phyloP scores from a whole-genome alignment of 768 basidiomycete genomes.

The Leucocoprinus birnbaumii region DNA sequence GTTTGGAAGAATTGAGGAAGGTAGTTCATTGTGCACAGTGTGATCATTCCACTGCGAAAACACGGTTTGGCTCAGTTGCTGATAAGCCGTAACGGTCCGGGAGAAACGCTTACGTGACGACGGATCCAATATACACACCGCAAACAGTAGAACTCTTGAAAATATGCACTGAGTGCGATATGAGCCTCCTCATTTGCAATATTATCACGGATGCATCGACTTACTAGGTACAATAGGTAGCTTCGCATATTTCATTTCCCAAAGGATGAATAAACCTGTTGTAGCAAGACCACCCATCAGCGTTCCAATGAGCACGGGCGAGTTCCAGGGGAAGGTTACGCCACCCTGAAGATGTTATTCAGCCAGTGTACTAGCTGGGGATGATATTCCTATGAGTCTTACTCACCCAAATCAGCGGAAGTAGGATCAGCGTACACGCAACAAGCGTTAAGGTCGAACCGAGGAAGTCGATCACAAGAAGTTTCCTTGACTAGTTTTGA shows the following conservation, averaged over 20 bases:
- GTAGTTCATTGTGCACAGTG: conserved; percentile 65
- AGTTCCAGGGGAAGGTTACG: conserved; percentile 68
- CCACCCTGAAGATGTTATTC: conserved; percentile 54
- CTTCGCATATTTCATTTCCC: conserved; percentile 69
- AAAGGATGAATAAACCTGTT: conserved; percentile 56
- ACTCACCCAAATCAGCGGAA: conserved; percentile 71
- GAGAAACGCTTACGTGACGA: conserved; percentile 62
- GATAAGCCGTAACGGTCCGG: no score
- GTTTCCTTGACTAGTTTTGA: conserved; percentile 39
- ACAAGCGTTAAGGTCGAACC: conserved; percentile 57
- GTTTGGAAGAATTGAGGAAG: conserved; percentile 78
- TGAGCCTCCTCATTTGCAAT: neutral
- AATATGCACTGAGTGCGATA: conserved; percentile 65
- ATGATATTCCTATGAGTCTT: neutral
- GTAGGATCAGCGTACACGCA: conserved; percentile 59
- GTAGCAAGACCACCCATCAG: conserved; percentile 54
- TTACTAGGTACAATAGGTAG: conserved; percentile 73
- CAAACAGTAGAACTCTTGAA: conserved; percentile 64
- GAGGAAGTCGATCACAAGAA: conserved; percentile 61
- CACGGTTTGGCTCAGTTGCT: no score
- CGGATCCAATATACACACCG: conserved; percentile 68
- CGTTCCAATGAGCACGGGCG: conserved; percentile 59
- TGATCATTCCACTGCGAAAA: conserved; percentile 49
- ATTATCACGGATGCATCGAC: conserved; percentile 17
- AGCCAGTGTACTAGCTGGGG: no score